Conservation (phyloP, 345 rosid species). For the Salix viminalis region DNA sequence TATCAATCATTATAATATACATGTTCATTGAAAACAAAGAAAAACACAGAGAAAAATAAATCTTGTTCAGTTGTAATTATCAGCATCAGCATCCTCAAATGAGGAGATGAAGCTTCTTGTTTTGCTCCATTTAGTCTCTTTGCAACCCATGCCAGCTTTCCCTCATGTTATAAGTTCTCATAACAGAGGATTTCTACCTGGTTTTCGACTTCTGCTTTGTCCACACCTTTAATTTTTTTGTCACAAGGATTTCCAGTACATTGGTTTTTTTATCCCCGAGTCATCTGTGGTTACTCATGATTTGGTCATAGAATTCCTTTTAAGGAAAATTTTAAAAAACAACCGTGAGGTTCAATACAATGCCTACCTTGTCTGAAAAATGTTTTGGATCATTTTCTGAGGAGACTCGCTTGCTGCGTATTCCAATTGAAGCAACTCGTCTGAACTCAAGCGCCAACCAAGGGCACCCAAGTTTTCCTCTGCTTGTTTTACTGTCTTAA, state of each 20-base stretch:
- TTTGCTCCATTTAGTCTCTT: too few species aligned
- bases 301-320: neutral
- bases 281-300: neutral
- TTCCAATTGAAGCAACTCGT: slow-evolving; percentile 72
- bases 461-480: slow-evolving; percentile 85
- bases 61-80: too few species aligned
- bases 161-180: too few species aligned
- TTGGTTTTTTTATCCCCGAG: neutral
- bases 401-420: slow-evolving; percentile 65
- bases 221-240: neutral
- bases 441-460: slow-evolving; percentile 64
- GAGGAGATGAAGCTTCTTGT: too few species aligned
- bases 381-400: slow-evolving; percentile 69
- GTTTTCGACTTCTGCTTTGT: neutral
- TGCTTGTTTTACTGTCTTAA: slow-evolving; percentile 65
- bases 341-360: neutral
- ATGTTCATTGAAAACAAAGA: too few species aligned
- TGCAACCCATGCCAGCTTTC: too few species aligned
- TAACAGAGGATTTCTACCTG: too few species aligned
- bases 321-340: neutral
- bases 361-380: slow-evolving; percentile 66
- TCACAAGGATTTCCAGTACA: neutral
- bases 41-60: too few species aligned
- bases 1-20: too few species aligned
- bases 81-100: too few species aligned